Evolutionary conservation across 768 basidiomycete species (phyloP), one percentile per base, ranked within the genome.

Genomic region (Lentinula sp.): DNA sequence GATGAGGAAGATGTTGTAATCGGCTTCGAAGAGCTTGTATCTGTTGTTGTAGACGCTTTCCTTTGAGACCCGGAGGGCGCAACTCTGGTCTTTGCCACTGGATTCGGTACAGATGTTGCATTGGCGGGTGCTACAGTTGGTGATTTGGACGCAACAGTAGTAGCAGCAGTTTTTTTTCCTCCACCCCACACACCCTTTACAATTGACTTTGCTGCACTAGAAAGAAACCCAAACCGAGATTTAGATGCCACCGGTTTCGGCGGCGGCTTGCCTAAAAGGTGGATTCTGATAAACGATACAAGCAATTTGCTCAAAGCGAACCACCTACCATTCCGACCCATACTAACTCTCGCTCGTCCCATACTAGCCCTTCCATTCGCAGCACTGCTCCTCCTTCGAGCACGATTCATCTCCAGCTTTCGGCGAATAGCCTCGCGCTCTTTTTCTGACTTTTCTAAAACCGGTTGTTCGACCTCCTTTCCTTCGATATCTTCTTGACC

Each of bases 131-230:
- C 60, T 57, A 66, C 57, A 31, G 70, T 52, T 62, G 73, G 70
- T 28, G 69, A 68, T 43, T n/a, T 42, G 60, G 69, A 70, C 40
- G 63, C 67, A 32, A 72, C 61, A 21, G 67, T 63, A 8, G 70
- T 55, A 15, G 71, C 43, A 15, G 71, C 46, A 8, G 70, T 46
- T n/a, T 69, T 60, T 65, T 78, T 80, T 7, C 76, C 83, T 64
- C 87, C 77, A 65, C 84, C 85, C 88, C 88, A 91, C 1, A 92
- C 88, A 64, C 81, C 88, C 65, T 80, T 77, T 4, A 91, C 89
- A 3, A 91, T 74, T 0, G 83, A 81, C 69, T 89, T 91, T 7
- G 90, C 85, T 16, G 80, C 85, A 21, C 78, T 75, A 7, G 85
- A 79, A 5, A 92, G 70, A 75, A 92, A 89, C 1, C 88, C 90